Evolutionary conservation across 2,329 filamentous ascomycete genomes (phyloP).

Genomic region (Botrytis deweyae): DNA sequence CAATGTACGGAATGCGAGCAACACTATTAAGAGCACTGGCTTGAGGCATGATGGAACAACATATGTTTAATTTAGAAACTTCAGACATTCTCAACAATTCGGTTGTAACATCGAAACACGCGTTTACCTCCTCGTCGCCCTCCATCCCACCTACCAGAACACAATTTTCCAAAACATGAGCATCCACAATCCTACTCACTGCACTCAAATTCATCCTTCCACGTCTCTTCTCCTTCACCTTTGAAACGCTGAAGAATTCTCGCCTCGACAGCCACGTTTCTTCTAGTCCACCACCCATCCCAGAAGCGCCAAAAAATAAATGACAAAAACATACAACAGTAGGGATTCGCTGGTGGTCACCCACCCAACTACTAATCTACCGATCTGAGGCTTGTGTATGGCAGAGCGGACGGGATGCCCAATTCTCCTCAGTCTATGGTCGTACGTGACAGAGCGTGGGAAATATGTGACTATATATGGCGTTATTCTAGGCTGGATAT

Average conservation of each 20-base stretch:
- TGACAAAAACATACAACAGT: not conserved
- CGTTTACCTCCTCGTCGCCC: not conserved
- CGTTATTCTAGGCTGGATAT: accelerated
- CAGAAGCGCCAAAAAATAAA: not conserved
- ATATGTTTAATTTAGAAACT: not conserved
- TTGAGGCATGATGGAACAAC: not conserved
- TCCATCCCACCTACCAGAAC: not conserved
- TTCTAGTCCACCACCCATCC: not conserved
- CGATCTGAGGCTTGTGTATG: not conserved
- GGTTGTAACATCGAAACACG: not conserved
- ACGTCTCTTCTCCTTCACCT: not conserved
- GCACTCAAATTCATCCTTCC: not conserved
- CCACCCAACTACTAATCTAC: not conserved
- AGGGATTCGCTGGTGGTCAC: not conserved
- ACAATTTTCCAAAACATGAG: not conserved
- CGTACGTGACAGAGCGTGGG: accelerated
- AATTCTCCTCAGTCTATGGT: not conserved
- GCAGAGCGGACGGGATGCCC: not conserved
- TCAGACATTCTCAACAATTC: not conserved
- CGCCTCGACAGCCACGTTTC: not conserved
- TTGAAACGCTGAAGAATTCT: not conserved
- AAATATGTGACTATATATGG: accelerated
- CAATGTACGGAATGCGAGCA: no score
- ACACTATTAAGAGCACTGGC: no score
- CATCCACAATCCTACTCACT: not conserved